Base-by-base conservation (phyloP, 148 eudicot genomes). In the Nepenthes mirabilis region DNA sequence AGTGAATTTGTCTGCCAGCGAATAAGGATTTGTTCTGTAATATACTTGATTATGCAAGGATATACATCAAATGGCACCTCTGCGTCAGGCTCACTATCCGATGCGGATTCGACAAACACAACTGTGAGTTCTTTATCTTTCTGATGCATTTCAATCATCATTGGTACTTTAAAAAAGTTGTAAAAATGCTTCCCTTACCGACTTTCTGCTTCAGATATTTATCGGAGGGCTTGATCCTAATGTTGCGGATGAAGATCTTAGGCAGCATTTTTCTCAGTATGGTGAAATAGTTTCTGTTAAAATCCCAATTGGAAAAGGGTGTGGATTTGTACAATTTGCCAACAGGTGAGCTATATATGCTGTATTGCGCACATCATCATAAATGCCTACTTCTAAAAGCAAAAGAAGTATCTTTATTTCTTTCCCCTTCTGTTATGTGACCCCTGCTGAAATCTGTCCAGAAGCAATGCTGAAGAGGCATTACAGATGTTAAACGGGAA, bases 291-390 rank as follows among this genome's bases (percentile, higher is more conserved):
- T 93, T 57, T 93, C 98, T 23, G 96, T 93, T 59, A 93, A 93
- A 69, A 93, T 93, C 57, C 96, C 96, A 48, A 79, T 77, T 47
- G 98, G 96, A 33, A 93, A 88, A 79, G 96, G 96, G 65, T 93
- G 98, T 65, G 98, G 98, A 34, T 91, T 91, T 69, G 98, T 91
- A 35, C 98, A 91, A 72, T 91, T 91, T 53, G 88, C 95, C 23
- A 82, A 83, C 82, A 82, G 98, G 98, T 88, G 61, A 51, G 58
- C 56, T 47, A 6, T 54, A 23, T 23, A 34, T 50, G 47, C 13
- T 47, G 3, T 54, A 36, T 63, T 32, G 47, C 14, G 7, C 23
- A 34, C 10, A 49, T 32, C 37, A 23, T 23, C 23, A 23, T 23
- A 23, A 23, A 23, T 23, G 23, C 23, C 23, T 23, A 23, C 23